Conservation (phyloP, 2,329 filamentous ascomycete genomes). For the Clarireedia sp. region DNA sequence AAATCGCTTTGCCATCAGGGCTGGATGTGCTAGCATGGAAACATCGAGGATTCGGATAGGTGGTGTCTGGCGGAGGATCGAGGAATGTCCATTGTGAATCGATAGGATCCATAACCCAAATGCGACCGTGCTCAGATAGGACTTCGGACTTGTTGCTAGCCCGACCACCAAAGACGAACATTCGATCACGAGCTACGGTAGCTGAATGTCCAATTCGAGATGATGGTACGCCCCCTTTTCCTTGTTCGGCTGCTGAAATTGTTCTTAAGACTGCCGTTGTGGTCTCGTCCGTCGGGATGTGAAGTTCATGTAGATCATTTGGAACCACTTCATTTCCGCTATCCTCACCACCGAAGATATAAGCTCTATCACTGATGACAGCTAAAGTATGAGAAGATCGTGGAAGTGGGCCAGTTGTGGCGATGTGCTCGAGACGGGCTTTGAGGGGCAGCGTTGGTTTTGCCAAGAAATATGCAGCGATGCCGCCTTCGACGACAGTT, state of each 20-base stretch:
- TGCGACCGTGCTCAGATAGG: slow-evolving; percentile 1
- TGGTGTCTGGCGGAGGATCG: neutral
- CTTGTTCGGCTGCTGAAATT: neutral
- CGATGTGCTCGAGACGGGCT: slow-evolving; percentile 1
- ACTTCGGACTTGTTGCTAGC: neutral
- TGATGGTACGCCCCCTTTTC: neutral
- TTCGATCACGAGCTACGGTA: neutral
- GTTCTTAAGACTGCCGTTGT: slow-evolving; percentile 1
- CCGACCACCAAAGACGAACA: slow-evolving; percentile 1
- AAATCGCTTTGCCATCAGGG: neutral
- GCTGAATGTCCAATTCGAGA: neutral
- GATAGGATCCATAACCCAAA: slow-evolving; percentile 1
- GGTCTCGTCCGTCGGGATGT: slow-evolving; percentile 1
- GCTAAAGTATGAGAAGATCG: slow-evolving; percentile 1
- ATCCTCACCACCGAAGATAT: slow-evolving; percentile 2
- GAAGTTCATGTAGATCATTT: slow-evolving; percentile 4
- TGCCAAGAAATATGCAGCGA: slow-evolving; percentile 1
- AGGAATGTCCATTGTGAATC: neutral
- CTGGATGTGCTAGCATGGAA: neutral
- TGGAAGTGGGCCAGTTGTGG: neutral
- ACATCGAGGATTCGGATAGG: neutral
- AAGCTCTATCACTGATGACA: slow-evolving; percentile 3
- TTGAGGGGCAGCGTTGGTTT: neutral
- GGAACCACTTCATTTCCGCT: neutral
- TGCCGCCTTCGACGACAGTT: neutral